Conservation (phyloP, 306 rosid genomes). For the Canavalia gladiata region DNA sequence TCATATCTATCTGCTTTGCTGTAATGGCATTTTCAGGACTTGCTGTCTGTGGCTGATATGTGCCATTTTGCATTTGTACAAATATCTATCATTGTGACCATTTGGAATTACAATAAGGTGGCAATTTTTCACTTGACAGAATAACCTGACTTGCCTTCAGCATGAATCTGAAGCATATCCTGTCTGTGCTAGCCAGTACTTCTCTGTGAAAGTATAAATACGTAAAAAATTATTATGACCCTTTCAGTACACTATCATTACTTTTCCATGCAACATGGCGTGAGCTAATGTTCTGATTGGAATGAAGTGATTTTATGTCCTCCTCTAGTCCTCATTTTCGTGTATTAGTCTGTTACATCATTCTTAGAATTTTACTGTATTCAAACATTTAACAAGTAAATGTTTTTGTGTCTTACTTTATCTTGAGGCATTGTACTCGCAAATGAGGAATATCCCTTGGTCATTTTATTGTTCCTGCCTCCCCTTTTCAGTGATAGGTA, state of each 20-base stretch:
- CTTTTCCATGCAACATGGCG: not conserved
- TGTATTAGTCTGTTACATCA: not conserved
- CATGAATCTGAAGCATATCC: not conserved
- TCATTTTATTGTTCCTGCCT: not conserved
- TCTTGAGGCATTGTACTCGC: not conserved
- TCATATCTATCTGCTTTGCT: not conserved
- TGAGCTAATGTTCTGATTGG: not conserved
- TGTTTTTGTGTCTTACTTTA: not conserved
- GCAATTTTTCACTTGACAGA: not conserved
- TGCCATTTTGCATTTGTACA: not conserved
- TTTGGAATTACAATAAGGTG: not conserved
- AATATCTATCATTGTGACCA: not conserved
- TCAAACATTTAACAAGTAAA: not conserved
- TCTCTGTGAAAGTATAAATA: not conserved
- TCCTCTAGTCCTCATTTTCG: not conserved
- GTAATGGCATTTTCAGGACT: not conserved
- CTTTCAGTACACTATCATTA: not conserved
- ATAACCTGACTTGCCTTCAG: not conserved
- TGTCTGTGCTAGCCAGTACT: not conserved
- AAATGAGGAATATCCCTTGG: not conserved
- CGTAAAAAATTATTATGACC: not conserved
- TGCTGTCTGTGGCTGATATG: not conserved
- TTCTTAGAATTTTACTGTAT: not conserved
- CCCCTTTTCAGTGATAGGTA: not conserved
- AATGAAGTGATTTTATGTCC: slow-evolving; percentile 1